Percentiles rank a stretch among this genome's conserved stretches.
Conservation (phyloP, 306 rosid genomes). For the Astragalus glycyphyllos region DNA sequence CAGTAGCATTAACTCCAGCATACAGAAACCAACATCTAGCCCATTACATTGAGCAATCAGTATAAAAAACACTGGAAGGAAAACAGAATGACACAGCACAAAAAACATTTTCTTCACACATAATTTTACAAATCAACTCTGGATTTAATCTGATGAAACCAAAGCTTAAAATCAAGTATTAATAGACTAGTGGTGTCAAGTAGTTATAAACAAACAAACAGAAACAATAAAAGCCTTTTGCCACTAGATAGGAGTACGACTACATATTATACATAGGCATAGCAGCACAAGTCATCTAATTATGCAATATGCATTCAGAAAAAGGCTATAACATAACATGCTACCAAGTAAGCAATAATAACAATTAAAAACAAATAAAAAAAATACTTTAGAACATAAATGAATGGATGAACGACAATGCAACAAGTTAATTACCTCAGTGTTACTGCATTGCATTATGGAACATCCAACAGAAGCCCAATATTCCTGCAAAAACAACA, state of each 20-base stretch:
- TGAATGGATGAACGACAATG: not conserved
- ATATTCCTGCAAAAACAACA: conserved; percentile 66
- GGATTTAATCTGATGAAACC: not conserved
- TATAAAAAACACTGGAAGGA: not conserved
- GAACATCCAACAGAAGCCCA: conserved; percentile 99
- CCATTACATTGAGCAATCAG: not conserved
- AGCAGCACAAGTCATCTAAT: not conserved
- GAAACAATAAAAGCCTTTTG: not conserved
- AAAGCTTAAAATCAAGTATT: conserved; percentile 1
- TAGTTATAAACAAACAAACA: not conserved
- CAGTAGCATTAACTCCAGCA: conserved; percentile 16
- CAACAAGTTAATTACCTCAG: conserved; percentile 67
- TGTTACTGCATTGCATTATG: conserved; percentile 98
- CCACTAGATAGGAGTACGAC: not conserved
- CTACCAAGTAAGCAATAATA: not conserved
- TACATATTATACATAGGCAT: too few species aligned
- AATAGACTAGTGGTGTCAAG: not conserved
- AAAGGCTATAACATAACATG: not conserved
- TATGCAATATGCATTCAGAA: not conserved
- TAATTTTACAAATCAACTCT: conserved; percentile 21
- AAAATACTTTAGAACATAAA: not conserved
- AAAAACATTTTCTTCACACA: not conserved
- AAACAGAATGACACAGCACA: not conserved
- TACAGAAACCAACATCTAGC: conserved; percentile 4
- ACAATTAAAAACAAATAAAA: not conserved